Evolutionary conservation across 2,329 filamentous ascomycete species (phyloP).

Genomic region (Nothophaeocryptopus gaeumannii): DNA sequence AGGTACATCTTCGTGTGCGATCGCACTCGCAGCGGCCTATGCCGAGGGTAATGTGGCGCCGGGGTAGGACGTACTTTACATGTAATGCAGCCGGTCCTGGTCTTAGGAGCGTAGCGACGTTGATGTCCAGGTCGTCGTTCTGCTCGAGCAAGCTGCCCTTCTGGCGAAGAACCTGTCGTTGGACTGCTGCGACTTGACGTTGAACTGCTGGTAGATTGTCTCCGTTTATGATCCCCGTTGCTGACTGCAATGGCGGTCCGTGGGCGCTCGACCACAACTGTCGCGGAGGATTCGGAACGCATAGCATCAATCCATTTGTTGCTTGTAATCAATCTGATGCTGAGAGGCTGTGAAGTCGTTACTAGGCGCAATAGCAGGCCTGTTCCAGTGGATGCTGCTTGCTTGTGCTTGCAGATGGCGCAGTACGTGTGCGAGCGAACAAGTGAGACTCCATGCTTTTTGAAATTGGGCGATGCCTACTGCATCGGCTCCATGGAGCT

Average conservation of each 20-base stretch:
- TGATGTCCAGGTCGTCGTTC: slow-evolving; percentile 24
- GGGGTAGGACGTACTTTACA: slow-evolving; percentile 22
- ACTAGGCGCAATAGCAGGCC: not conserved
- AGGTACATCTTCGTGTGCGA: slow-evolving; percentile 10
- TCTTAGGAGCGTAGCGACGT: slow-evolving; percentile 25
- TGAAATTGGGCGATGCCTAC: slow-evolving; percentile 16
- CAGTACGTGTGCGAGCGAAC: slow-evolving; percentile 20
- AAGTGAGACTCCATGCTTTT: slow-evolving; percentile 17
- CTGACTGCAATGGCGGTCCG: slow-evolving; percentile 11
- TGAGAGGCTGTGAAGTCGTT: slow-evolving; percentile 1
- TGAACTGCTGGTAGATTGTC: slow-evolving; percentile 8
- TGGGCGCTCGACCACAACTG: slow-evolving; percentile 15
- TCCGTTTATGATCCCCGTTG: not conserved
- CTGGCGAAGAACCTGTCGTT: slow-evolving; percentile 6
- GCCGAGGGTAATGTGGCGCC: not conserved
- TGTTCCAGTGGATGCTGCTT: not conserved
- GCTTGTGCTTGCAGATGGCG: slow-evolving; percentile 12
- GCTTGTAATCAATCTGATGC: too few species aligned
- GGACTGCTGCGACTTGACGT: slow-evolving; percentile 1
- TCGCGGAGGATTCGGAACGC: slow-evolving; percentile 13
- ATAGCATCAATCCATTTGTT: slow-evolving; percentile 16
- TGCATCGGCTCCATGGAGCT: slow-evolving; percentile 7
- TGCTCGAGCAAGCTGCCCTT: slow-evolving; percentile 18
- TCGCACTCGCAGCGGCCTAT: slow-evolving; percentile 2
- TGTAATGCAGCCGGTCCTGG: slow-evolving; percentile 24